These are phyloP conservation scores for Penicillium flavigenum DNA, from an alignment of 495 filamentous ascomycete species.

Conservation along the genomic window DNA sequence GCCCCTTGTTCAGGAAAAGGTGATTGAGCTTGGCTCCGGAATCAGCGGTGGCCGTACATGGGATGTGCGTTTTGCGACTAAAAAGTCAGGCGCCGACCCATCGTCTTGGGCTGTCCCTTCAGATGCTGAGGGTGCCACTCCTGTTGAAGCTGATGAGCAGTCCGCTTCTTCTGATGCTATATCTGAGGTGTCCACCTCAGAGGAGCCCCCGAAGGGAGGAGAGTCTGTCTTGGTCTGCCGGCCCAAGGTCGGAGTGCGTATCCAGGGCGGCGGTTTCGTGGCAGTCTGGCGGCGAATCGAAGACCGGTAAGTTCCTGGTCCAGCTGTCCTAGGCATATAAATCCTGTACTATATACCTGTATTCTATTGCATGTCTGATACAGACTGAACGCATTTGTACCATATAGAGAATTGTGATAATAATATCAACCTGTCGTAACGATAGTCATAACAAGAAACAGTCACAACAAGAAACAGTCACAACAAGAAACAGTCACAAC, in stretches of 20 bases:
- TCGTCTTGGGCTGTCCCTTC: constrained; percentile 33
- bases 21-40: constrained; percentile 61
- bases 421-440: neutral
- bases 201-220: constrained; percentile 27
- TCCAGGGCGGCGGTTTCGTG: constrained; percentile 71
- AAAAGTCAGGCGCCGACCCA: constrained; percentile 45
- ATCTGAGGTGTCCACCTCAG: constrained; percentile 6
- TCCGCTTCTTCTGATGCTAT: neutral
- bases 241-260: constrained; percentile 61
- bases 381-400: constrained; percentile 12
- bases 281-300: constrained; percentile 61
- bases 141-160: constrained; percentile 17
- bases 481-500: too few species aligned
- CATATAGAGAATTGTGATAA: constrained; percentile 11
- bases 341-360: constrained; percentile 5
- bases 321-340: neutral
- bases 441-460: too few species aligned
- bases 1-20: constrained; percentile 58
- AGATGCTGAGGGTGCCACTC: constrained; percentile 16
- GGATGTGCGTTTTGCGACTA: constrained; percentile 60
- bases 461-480: too few species aligned
- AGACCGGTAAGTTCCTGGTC: constrained; percentile 23
- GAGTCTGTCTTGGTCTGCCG: constrained; percentile 63
- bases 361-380: constrained; percentile 13
- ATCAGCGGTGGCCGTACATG: constrained; percentile 59